These are phyloP conservation scores for Globisporangium cederbergense DNA, from an alignment of 352 stramenopile genomes.

Conservation along the genomic window DNA sequence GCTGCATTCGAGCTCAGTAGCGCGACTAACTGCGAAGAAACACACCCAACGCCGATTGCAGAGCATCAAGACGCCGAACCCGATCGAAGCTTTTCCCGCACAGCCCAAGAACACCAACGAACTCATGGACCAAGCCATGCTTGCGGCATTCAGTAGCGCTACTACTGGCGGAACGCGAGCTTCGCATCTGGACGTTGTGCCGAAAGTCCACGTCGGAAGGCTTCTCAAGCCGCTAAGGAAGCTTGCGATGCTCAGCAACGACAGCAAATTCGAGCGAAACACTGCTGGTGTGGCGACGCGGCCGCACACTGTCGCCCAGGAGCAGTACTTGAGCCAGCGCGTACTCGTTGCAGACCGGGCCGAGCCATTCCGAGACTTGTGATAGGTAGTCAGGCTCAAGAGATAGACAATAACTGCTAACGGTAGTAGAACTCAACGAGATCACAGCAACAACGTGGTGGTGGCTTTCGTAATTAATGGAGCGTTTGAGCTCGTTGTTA, in stretches of 20 bases:
- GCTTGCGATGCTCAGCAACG: background rate
- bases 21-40: conserved; percentile 33
- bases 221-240: conserved; percentile 2
- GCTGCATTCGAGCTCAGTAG: conserved; percentile 2
- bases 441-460: background rate
- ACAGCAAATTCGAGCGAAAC: background rate
- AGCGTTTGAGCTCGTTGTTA: background rate
- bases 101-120: conserved; percentile 26
- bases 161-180: background rate
- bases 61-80: conserved; percentile 44
- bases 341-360: background rate
- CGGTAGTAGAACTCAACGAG: background rate
- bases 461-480: background rate
- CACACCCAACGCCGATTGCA: conserved; percentile 47
- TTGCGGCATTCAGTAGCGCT: background rate
- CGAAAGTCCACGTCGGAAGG: background rate
- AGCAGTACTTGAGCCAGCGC: background rate
- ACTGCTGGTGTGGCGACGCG: background rate
- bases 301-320: background rate
- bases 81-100: conserved; percentile 42
- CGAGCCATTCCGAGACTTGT: background rate
- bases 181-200: background rate
- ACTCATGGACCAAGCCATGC: conserved; percentile 1
- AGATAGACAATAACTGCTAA: no score
- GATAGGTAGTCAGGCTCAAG: background rate